Evolutionary conservation across 2,329 filamentous ascomycete species (phyloP).

Genomic region (Cercospora zeina): DNA sequence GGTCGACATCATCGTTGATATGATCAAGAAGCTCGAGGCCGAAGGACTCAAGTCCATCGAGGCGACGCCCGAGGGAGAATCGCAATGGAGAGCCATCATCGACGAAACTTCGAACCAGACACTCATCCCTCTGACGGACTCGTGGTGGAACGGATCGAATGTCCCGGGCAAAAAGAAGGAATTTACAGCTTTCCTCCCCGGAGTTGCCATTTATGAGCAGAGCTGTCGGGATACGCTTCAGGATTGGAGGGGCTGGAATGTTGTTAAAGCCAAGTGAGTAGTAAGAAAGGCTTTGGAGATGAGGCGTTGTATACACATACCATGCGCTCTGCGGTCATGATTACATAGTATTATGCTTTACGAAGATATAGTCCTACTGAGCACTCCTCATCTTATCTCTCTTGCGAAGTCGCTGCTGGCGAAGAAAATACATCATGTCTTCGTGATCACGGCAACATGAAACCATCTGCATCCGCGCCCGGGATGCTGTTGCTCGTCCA

Average conservation of each 20-base stretch:
- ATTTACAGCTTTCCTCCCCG: slow-evolving; percentile 46
- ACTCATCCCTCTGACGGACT: slow-evolving; percentile 35
- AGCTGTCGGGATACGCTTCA: slow-evolving; percentile 45
- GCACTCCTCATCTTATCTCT: neutral
- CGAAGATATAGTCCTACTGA: neutral
- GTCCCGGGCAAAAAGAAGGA: slow-evolving; percentile 47
- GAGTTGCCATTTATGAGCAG: slow-evolving; percentile 42
- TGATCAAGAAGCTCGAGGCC: slow-evolving; percentile 43
- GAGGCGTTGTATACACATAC: too few species aligned
- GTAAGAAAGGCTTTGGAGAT: too few species aligned
- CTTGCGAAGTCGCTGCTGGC: neutral
- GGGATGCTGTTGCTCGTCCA: slow-evolving; percentile 30
- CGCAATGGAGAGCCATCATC: slow-evolving; percentile 41
- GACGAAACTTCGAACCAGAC: slow-evolving; percentile 33
- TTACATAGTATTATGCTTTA: neutral
- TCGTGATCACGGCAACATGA: slow-evolving; percentile 5
- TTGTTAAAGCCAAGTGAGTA: slow-evolving; percentile 21
- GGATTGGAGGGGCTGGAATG: slow-evolving; percentile 37
- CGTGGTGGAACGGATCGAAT: slow-evolving; percentile 45
- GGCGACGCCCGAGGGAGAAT: slow-evolving; percentile 45
- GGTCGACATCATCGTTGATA: slow-evolving; percentile 49
- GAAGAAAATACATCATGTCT: neutral
- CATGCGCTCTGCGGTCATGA: neutral
- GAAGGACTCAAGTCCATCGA: slow-evolving; percentile 46
- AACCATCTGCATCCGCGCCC: slow-evolving; percentile 25